A percentile compares a stretch with the other conserved stretches of the same genome.
Conservation (phyloP, 2,329 filamentous ascomycete genomes). For the Triangularia setosa region DNA sequence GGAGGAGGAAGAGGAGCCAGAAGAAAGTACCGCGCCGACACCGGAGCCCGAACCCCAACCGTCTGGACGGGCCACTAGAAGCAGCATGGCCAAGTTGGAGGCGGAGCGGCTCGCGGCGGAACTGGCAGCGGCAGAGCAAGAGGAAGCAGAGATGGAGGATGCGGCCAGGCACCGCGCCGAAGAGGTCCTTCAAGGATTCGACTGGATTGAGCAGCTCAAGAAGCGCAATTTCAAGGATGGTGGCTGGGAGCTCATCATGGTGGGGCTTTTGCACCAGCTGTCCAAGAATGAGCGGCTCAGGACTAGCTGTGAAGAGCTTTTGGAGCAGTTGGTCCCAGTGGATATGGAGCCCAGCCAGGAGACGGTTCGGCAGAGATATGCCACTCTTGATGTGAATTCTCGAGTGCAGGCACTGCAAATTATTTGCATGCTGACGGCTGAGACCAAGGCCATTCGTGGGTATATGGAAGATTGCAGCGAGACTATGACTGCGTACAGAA, state of each 20-base stretch:
- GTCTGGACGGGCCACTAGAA: constrained; percentile 70
- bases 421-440: constrained; percentile 77
- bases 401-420: constrained; percentile 79
- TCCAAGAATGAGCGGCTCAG: constrained; percentile 70
- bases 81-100: constrained; percentile 79
- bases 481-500: constrained; percentile 90
- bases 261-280: constrained; percentile 80
- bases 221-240: constrained; percentile 83
- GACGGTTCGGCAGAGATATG: constrained; percentile 69
- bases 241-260: constrained; percentile 86
- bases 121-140: constrained; percentile 50
- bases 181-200: constrained; percentile 68
- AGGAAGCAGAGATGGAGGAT: constrained; percentile 44
- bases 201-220: constrained; percentile 81
- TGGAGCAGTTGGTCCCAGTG: constrained; percentile 76
- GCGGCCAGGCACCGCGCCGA: constrained; percentile 62
- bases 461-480: constrained; percentile 92
- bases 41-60: constrained; percentile 70
- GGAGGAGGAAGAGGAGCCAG: constrained; percentile 62
- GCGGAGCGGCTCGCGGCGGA: constrained; percentile 64
- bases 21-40: constrained; percentile 49
- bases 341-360: constrained; percentile 71
- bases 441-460: constrained; percentile 79
- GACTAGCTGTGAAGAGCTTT: constrained; percentile 70
- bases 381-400: constrained; percentile 73